Evolutionary conservation across 306 rosid species (phyloP).

Genomic region (Vigna mungo): DNA sequence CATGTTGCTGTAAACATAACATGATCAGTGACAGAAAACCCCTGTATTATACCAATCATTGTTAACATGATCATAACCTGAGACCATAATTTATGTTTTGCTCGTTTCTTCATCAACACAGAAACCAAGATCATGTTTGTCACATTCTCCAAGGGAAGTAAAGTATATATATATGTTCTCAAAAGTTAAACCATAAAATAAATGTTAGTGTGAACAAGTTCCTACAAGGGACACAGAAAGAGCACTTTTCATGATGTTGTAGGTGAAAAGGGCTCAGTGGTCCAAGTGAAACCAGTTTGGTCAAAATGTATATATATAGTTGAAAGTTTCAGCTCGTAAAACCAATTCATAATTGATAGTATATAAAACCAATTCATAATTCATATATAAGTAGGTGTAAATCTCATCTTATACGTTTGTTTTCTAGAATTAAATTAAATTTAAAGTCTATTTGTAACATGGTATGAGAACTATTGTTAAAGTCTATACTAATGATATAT

Average conservation of each 20-base stretch:
- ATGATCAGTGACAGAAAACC: constrained; percentile 37
- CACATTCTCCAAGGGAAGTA: constrained; percentile 25
- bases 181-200: constrained; percentile 10
- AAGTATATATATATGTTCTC: not conserved
- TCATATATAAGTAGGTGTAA: no score
- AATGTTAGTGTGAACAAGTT: constrained; percentile 4
- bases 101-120: constrained; percentile 28
- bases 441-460: no score
- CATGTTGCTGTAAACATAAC: constrained; percentile 32
- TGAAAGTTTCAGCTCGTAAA: no score
- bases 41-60: constrained; percentile 41
- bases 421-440: no score
- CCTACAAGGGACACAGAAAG: not conserved
- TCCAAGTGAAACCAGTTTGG: constrained; percentile 16
- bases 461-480: no score
- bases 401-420: no score
- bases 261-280: constrained; percentile 1
- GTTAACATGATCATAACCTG: constrained; percentile 38
- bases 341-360: no score
- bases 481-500: no score
- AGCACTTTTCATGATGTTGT: constrained; percentile 7
- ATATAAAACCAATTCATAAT: no score
- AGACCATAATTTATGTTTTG: constrained; percentile 10
- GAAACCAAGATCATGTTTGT: not conserved
- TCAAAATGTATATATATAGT: not conserved